Conservation (phyloP, 164 flowering plant genomes). For the Pachysandra terminalis region DNA sequence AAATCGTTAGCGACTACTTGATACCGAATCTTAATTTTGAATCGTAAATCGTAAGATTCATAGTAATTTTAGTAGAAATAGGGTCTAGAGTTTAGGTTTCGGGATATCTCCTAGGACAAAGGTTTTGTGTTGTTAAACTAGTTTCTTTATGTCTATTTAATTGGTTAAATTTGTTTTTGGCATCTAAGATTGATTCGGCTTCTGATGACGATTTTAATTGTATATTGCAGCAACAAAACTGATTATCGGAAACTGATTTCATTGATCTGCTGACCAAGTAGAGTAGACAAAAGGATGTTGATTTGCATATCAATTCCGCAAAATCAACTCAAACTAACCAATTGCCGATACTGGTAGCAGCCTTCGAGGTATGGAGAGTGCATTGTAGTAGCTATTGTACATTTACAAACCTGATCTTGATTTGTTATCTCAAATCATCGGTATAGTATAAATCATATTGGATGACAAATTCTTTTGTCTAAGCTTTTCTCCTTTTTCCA, state of each 20-base stretch:
- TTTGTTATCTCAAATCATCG: conserved; percentile 2
- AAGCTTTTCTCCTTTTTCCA: too few relatives aligned
- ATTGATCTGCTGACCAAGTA: not conserved
- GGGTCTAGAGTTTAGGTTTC: too few relatives aligned
- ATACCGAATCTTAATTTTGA: too few relatives aligned
- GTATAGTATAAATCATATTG: conserved; percentile 9
- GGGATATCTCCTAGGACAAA: too few relatives aligned
- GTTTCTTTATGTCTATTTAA: not conserved
- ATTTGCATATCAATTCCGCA: conserved; percentile 7
- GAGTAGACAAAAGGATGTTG: not conserved
- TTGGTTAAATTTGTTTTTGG: not conserved
- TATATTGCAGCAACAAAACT: conserved; percentile 36
- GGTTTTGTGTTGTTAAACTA: too few relatives aligned
- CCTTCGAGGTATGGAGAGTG: not conserved
- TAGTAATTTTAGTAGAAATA: too few relatives aligned
- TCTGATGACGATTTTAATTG: not conserved
- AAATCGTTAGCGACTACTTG: too few relatives aligned
- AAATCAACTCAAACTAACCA: not conserved
- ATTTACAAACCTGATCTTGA: too few relatives aligned
- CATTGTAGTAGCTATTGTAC: not conserved
- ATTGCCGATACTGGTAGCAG: not conserved
- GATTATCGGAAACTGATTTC: conserved; percentile 5
- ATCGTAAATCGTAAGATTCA: too few relatives aligned
- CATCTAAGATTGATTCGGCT: not conserved
- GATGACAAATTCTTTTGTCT: too few relatives aligned